Percentiles rank a stretch among this genome's conserved stretches.
Evolutionary conservation across 2,329 filamentous ascomycete species (phyloP).

Genomic region (Myriosclerotinia scirpicola): DNA sequence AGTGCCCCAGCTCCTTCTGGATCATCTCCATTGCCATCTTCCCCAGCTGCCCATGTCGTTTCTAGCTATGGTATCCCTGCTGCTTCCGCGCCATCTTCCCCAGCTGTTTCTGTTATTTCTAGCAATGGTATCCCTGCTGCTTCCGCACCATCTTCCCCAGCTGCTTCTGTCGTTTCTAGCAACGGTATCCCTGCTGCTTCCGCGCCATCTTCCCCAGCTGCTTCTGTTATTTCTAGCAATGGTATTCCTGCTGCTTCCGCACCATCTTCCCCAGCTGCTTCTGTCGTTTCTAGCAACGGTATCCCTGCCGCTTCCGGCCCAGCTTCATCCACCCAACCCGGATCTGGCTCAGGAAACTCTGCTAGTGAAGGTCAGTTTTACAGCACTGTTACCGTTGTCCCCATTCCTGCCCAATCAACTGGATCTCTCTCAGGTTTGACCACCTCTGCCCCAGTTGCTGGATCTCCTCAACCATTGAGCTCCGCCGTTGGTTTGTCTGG

Average conservation of each 20-base stretch:
- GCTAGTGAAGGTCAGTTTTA: background rate
- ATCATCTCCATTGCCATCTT: too few species aligned
- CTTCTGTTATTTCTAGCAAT: background rate
- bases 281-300: background rate
- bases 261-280: background rate
- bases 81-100: too few species aligned
- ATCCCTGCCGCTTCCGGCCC: background rate
- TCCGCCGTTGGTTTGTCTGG: background rate
- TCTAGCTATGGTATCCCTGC: too few species aligned
- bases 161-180: background rate
- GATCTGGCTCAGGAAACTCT: constrained; percentile 14
- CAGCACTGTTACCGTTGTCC: constrained; percentile 17
- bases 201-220: constrained; percentile 2
- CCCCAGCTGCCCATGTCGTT: too few species aligned
- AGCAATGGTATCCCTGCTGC: too few species aligned
- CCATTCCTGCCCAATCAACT: constrained; percentile 15
- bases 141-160: background rate
- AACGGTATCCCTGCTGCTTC: background rate
- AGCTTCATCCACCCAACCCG: background rate
- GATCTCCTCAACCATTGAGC: constrained; percentile 2
- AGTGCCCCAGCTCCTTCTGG: background rate
- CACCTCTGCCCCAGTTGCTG: constrained; percentile 4
- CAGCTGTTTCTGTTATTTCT: background rate
- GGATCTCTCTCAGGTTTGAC: constrained; percentile 5
- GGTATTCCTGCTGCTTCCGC: background rate